Evolutionary conservation across 768 basidiomycete species (phyloP).

Genomic region (Pholiota molesta): DNA sequence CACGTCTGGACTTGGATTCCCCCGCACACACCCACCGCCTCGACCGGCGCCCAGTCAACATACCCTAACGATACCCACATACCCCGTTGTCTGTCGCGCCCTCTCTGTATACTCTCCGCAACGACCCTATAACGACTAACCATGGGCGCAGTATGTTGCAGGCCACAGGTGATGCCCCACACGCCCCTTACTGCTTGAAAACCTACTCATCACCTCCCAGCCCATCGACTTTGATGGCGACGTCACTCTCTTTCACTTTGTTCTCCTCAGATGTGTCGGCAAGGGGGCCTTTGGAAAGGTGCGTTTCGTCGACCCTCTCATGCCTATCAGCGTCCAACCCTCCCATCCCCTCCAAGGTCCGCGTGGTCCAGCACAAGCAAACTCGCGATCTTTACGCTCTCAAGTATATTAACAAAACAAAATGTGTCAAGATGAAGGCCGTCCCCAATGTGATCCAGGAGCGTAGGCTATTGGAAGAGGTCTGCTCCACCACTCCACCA

Average conservation of each 20-base stretch:
- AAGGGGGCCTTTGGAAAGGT: constrained; percentile 99
- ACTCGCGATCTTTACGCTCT: constrained; percentile 95
- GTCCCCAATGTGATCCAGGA: constrained; percentile 98
- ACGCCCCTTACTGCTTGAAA: not conserved
- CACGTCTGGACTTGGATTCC: not conserved
- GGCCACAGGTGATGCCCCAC: constrained; percentile 60
- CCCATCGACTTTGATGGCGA: constrained; percentile 96
- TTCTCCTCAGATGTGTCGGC: constrained; percentile 93
- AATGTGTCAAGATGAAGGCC: constrained; percentile 98
- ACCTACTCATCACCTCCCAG: constrained; percentile 39
- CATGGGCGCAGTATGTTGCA: constrained; percentile 89
- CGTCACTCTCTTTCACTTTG: constrained; percentile 96
- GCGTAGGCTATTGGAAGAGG: constrained; percentile 93
- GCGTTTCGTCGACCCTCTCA: constrained; percentile 3
- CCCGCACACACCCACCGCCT: not conserved
- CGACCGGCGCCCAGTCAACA: not conserved
- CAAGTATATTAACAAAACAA: constrained; percentile 99
- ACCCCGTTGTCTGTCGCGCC: not conserved
- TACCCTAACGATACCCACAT: not conserved
- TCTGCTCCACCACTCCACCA: constrained; percentile 30
- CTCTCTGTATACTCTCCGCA: not conserved
- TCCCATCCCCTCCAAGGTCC: constrained; percentile 64
- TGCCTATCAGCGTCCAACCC: constrained; percentile 13
- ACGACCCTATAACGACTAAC: constrained; percentile 27
- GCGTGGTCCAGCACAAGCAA: constrained; percentile 99